Conservation (phyloP, 2,329 filamentous ascomycete genomes). For the Pseudogymnoascus sp. region DNA sequence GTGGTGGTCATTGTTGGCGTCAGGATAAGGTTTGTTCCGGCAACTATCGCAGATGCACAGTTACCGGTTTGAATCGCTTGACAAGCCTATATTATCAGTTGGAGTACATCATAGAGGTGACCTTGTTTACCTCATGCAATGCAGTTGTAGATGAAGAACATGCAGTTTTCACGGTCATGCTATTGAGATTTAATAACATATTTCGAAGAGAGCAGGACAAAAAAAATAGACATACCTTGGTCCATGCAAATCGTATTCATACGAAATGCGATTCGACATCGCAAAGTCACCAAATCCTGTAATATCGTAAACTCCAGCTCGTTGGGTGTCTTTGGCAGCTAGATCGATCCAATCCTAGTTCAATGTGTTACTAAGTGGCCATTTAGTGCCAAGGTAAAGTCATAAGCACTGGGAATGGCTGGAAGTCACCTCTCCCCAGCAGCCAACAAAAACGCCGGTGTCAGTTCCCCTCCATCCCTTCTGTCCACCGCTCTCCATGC, state of each 20-base stretch:
- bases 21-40: constrained; percentile 14
- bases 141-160: not conserved
- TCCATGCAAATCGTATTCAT: not conserved
- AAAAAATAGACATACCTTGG: not conserved
- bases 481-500: constrained; percentile 21
- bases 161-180: not conserved
- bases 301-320: constrained; percentile 22
- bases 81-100: not conserved
- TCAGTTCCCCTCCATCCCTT: constrained; percentile 2
- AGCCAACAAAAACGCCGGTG: not conserved
- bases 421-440: not conserved
- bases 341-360: not conserved
- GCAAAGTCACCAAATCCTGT: not conserved
- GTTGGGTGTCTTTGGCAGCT: constrained; percentile 20
- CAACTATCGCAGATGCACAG: constrained; percentile 36
- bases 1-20: constrained; percentile 19
- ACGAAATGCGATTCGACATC: not conserved
- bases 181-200: not conserved
- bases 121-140: not conserved
- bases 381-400: not conserved
- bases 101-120: not conserved
- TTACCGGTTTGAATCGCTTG: constrained; percentile 31
- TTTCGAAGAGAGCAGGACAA: not conserved
- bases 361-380: not conserved
- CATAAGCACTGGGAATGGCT: not conserved